Evolutionary conservation across 768 basidiomycete genomes (phyloP).

Genomic region (Pleurotus tuoliensis): DNA sequence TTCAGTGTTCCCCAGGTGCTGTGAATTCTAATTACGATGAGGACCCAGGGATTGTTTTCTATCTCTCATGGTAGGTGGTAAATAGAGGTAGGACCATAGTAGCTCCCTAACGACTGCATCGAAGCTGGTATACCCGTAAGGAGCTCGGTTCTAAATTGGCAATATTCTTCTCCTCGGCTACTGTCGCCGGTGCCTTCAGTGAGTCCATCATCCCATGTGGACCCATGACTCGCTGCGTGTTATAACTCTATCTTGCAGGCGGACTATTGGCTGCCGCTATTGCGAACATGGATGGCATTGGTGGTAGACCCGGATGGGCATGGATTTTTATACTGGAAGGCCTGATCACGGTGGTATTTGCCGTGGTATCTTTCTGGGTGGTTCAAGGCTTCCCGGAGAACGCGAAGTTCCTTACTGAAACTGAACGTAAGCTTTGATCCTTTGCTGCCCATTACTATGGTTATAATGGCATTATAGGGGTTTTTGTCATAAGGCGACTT

Average conservation of each 20-base stretch:
- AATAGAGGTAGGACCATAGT: background rate
- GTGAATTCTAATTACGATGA: too few relatives aligned
- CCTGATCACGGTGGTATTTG: conserved; percentile 57
- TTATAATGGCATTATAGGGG: conserved; percentile 30
- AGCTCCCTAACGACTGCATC: background rate
- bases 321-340: conserved; percentile 51
- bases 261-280: conserved; percentile 66
- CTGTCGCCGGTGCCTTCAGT: conserved; percentile 76
- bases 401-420: conserved; percentile 62
- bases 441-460: background rate
- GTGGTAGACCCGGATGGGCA: conserved; percentile 50
- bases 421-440: conserved; percentile 43
- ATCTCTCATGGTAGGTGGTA: conserved; percentile 48
- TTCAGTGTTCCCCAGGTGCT: too few relatives aligned
- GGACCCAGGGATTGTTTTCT: conserved; percentile 49
- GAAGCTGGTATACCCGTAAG: conserved; percentile 75
- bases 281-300: conserved; percentile 66
- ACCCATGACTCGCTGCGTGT: background rate
- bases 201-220: conserved; percentile 9
- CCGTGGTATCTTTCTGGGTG: conserved; percentile 62
- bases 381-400: conserved; percentile 78
- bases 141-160: conserved; percentile 73
- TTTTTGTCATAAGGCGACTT: conserved; percentile 61
- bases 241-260: conserved; percentile 29
- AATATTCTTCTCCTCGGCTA: conserved; percentile 77